phyloP scores from a whole-genome alignment of 345 rosid genomes.

The Erysimum cheiranthoides region DNA sequence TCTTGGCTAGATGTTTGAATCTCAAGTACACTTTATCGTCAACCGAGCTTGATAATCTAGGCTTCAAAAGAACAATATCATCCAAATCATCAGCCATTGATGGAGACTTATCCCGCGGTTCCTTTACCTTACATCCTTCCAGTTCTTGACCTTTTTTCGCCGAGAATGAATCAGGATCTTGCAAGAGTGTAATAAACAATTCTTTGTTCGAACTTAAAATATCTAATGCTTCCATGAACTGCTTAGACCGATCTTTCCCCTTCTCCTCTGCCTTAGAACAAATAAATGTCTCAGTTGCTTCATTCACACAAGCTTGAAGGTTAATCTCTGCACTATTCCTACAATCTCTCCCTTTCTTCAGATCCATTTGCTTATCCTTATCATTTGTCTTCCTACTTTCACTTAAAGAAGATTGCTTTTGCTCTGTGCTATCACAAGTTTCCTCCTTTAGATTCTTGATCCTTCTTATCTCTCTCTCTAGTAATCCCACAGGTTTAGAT shows the following conservation, averaged over 20 bases:
- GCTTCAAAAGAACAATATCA: conserved; percentile 60
- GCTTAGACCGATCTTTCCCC: conserved; percentile 54
- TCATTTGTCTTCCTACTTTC: conserved; percentile 33
- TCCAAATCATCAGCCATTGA: conserved; percentile 41
- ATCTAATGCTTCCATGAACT: conserved; percentile 75
- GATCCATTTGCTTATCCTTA: conserved; percentile 30
- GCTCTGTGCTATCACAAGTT: conserved; percentile 7
- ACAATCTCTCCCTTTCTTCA: conserved; percentile 40
- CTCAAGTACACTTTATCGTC: conserved; percentile 50
- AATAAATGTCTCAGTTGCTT: conserved; percentile 63
- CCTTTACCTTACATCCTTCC: conserved; percentile 49
- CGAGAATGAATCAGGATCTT: conserved; percentile 77
- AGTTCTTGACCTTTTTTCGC: conserved; percentile 62
- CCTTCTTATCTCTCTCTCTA: conserved; percentile 43
- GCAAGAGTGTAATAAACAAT: conserved; percentile 65
- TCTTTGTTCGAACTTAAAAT: conserved; percentile 74
- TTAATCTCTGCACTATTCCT: conserved; percentile 49
- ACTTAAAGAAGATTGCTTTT: conserved; percentile 37
- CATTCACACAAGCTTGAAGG: conserved; percentile 55
- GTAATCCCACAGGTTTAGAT: conserved; percentile 42
- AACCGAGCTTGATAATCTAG: conserved; percentile 47
- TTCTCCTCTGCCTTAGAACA: conserved; percentile 53
- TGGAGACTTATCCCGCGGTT: conserved; percentile 23
- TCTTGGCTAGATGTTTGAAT: conserved; percentile 63
- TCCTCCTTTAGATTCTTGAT: conserved; percentile 34